Conservation (phyloP, 441 rosid genomes). For the Metrosideros polymorpha region DNA sequence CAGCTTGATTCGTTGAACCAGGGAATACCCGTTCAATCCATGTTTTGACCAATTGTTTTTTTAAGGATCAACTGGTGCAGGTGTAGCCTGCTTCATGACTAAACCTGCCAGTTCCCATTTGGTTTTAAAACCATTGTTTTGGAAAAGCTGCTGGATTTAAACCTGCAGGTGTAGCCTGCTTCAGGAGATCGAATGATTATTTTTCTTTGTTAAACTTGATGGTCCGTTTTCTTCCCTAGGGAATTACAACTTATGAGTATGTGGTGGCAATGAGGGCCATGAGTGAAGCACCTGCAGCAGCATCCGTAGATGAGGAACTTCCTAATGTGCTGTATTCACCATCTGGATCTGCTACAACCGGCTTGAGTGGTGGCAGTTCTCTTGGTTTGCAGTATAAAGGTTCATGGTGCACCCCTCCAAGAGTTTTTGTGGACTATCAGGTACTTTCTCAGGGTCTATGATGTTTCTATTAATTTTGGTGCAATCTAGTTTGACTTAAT, state of each 20-base stretch:
- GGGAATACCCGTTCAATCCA: background rate
- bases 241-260: slow-evolving; percentile 71
- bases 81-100: background rate
- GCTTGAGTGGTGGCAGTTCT: slow-evolving; percentile 69
- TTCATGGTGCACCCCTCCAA: slow-evolving; percentile 79
- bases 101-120: background rate
- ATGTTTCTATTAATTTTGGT: background rate
- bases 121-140: background rate
- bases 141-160: background rate
- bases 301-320: slow-evolving; percentile 48
- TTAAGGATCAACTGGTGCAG: background rate
- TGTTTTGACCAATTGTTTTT: background rate
- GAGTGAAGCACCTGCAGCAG: slow-evolving; percentile 75
- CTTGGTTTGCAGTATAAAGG: slow-evolving; percentile 57
- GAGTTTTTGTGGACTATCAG: slow-evolving; percentile 77
- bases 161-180: no score
- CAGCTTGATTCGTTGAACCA: background rate
- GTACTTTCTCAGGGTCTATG: slow-evolving; percentile 13
- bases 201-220: background rate
- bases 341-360: slow-evolving; percentile 65
- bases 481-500: background rate
- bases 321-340: slow-evolving; percentile 54
- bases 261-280: slow-evolving; percentile 77
- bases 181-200: background rate
- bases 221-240: slow-evolving; percentile 15